Evolutionary conservation across 495 filamentous ascomycete genomes (phyloP), one percentile per base, ranked within the genome.

Genomic region (Chaetomidium leptoderma): DNA sequence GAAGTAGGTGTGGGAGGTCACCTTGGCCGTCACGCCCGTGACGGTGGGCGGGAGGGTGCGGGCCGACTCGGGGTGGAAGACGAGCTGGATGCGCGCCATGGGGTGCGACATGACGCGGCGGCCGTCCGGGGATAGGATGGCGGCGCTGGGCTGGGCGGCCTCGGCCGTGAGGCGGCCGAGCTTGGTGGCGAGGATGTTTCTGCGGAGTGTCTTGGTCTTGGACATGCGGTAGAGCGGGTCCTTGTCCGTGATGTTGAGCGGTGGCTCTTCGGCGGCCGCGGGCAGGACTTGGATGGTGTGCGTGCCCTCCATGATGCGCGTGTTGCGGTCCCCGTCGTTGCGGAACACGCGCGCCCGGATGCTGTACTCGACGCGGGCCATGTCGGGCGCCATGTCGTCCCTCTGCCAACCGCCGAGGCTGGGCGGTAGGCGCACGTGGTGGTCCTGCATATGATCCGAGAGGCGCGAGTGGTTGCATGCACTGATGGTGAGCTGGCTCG

Each of bases 321-420:
- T 58, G 37, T 59, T 17, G 24, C 35, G 24, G 35, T 21, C 54
- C 50, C 52, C 63, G n/a, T 70, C 63, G 50, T 72, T 72, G 55
- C 63, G 76, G 36, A 78, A 67, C 40, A 81, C 72, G 32, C 75
- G 77, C 3, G 78, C 87, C 56, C 84, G 85, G 65, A 98, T 75
- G 13, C 71, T 71, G 70, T 98, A 98, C 24, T 81, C 72, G 43
- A 98, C 80, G 32, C 78, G 81, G 24, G 80, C 75, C 93, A 96
- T 96, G 9, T 86, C 76, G 1, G 93, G 92, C 0, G 90, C 71
- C 71, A 93, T 77, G 65, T 97, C 95, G 64, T 97, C 88, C 32
- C 77, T 76, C n/a, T 74, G 67, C 61, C 83, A 81, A 57, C 90
- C 85, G 26, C 92, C 92, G 50, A 96, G 68, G 14, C 82, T 89